Evolutionary conservation across 768 basidiomycete species (phyloP).

Genomic region (Auriscalpium orientale): DNA sequence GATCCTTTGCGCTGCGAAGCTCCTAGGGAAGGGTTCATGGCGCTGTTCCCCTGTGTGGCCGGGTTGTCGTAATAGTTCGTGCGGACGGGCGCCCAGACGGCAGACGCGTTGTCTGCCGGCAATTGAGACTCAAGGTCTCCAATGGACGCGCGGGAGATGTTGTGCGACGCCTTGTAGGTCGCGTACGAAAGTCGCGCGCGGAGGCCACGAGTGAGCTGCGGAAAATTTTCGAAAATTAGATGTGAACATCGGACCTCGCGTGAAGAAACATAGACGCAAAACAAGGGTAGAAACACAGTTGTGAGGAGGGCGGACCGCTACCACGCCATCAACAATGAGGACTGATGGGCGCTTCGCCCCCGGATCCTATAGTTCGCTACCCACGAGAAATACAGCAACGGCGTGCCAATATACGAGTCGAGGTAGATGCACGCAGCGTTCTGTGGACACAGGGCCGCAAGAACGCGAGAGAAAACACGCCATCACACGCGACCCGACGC

Average conservation of each 20-base stretch:
- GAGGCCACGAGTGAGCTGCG: slow-evolving; percentile 72
- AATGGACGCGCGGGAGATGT: slow-evolving; percentile 56
- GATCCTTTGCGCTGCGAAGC: slow-evolving; percentile 26
- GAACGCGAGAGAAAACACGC: slow-evolving; percentile 2
- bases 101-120: slow-evolving; percentile 30
- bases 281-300: neutral
- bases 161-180: slow-evolving; percentile 75
- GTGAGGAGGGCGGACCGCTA: neutral
- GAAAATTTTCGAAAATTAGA: slow-evolving; percentile 17
- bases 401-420: too few relatives aligned
- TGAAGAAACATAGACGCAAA: neutral
- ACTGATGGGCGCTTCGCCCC: too few relatives aligned
- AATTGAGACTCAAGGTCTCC: slow-evolving; percentile 65
- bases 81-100: slow-evolving; percentile 17
- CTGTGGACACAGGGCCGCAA: neutral
- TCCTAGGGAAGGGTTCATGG: slow-evolving; percentile 20
- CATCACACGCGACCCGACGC: slow-evolving; percentile 11
- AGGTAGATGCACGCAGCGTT: too few relatives aligned
- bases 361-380: too few relatives aligned
- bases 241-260: slow-evolving; percentile 18
- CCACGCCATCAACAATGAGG: neutral
- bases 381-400: too few relatives aligned
- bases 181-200: slow-evolving; percentile 78
- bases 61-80: slow-evolving; percentile 45
- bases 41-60: slow-evolving; percentile 39